Evolutionary conservation across 1,139 yeast species (phyloP), one percentile per base, ranked within the genome.

Genomic region (Yamadazyma aaseri): DNA sequence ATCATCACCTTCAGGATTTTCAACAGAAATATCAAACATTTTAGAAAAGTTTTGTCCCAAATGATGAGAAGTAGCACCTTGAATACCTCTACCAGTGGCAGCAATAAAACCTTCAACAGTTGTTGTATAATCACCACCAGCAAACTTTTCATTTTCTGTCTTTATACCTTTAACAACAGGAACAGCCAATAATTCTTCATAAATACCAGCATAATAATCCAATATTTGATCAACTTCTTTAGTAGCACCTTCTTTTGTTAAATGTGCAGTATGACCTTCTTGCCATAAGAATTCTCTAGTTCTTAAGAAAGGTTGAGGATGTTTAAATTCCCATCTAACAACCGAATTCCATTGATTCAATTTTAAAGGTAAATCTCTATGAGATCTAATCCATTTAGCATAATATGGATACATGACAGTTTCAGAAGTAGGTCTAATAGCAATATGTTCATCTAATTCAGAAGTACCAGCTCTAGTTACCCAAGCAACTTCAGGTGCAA

Each of bases 401-500:
- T 90, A 94, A 79, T 94, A 94, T 44, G 99, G 98, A 64, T 94
- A 94, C 98, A 94, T 94, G 60, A 92, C 98, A 33, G 99, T 94
- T 65, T 94, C 99, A 12, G 97, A 89, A 30, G 99, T 94, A 53
- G 99, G 99, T 71, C 99, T 86, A 51, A 94, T 92, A 42, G 99
- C 99, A 55, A 94, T 86, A 51, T 96, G 98, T 69, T 94, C 98
- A 38, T 94, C 98, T 51, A 94, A 76, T 34, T 92, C 97, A 20
- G 96, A 85, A 33, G 69, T 64, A 53, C 99, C 99, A 33, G 99
- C 99, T 55, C 73, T 79, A 41, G 99, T 94, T 47, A 94, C 98
- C 99, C 99, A 94, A 16, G 99, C 99, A 38, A 94, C 99, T 67
- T 94, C 99, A 20, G 99, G 98, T 32, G 99, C 98, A 62, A 94